Percentiles rank a stretch among this genome's conserved stretches.
Conservation (phyloP, 441 rosid species). For the Syzygium syzygioides region DNA sequence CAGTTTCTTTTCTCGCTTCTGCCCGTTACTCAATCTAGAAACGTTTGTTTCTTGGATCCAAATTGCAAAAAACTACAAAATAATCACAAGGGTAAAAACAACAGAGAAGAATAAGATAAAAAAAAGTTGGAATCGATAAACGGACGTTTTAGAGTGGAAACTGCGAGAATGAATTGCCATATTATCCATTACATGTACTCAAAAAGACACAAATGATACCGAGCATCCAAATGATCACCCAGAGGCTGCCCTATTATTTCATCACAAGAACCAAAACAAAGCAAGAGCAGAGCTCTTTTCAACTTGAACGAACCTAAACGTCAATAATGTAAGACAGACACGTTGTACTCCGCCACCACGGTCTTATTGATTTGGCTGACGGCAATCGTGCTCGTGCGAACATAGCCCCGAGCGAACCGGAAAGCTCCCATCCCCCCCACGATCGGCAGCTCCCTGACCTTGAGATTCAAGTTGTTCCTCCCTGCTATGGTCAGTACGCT, state of each 20-base stretch:
- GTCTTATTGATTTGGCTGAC: neutral
- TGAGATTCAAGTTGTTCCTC: neutral
- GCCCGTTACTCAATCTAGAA: too few species aligned
- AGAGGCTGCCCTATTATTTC: too few species aligned
- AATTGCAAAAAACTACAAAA: too few species aligned
- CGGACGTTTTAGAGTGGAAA: too few species aligned
- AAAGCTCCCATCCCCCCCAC: neutral
- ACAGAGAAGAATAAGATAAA: too few species aligned
- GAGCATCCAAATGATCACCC: too few species aligned
- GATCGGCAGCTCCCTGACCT: neutral
- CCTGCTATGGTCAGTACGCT: neutral
- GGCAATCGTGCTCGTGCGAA: neutral
- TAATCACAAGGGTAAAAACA: too few species aligned
- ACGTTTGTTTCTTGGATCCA: too few species aligned
- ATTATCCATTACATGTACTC: neutral
- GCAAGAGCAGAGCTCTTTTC: too few species aligned
- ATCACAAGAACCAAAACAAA: too few species aligned
- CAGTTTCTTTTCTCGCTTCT: too few species aligned
- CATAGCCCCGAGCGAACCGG: neutral
- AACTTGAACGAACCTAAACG: neutral
- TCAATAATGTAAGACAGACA: neutral
- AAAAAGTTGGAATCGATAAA: too few species aligned
- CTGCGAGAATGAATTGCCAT: neutral
- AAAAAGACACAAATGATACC: neutral
- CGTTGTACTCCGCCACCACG: neutral